These are phyloP conservation scores for Cymbidium sinense DNA, from an alignment of 106 monocot genomes.

Conservation along the genomic window DNA sequence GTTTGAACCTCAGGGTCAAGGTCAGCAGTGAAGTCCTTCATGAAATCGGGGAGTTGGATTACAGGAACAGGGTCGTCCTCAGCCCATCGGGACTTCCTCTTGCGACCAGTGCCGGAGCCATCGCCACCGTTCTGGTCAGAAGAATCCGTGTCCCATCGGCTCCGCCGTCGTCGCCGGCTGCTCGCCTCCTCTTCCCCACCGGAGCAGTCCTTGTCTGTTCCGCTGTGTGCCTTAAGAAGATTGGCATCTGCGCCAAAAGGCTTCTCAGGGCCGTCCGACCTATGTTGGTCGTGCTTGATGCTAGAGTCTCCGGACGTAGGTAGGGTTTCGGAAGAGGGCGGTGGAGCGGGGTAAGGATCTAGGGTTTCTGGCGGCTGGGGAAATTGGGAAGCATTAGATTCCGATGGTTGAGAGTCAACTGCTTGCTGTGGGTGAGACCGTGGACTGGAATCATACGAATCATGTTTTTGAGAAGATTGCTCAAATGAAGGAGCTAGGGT, in stretches of 20 bases:
- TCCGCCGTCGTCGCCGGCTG: slow-evolving; percentile 69
- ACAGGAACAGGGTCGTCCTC: slow-evolving; percentile 67
- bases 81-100: slow-evolving; percentile 89
- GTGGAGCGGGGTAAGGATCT: neutral
- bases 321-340: slow-evolving; percentile 21
- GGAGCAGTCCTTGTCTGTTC: slow-evolving; percentile 46
- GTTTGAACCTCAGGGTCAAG: slow-evolving; percentile 94
- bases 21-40: slow-evolving; percentile 88
- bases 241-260: slow-evolving; percentile 16
- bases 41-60: slow-evolving; percentile 82
- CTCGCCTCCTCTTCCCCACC: slow-evolving; percentile 74
- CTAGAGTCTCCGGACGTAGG: neutral
- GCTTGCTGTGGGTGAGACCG: slow-evolving; percentile 11
- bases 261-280: slow-evolving; percentile 11
- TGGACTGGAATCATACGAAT: slow-evolving; percentile 3
- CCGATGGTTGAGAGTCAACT: neutral
- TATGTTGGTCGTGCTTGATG: neutral
- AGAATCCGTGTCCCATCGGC: slow-evolving; percentile 69
- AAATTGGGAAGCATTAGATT: neutral
- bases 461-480: slow-evolving; percentile 13
- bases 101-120: slow-evolving; percentile 31
- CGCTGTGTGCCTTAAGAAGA: slow-evolving; percentile 29
- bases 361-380: slow-evolving; percentile 22
- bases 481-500: slow-evolving; percentile 14
- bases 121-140: slow-evolving; percentile 19